Conservation (phyloP, 768 basidiomycete species). For the Auriscalpium microsporum region DNA sequence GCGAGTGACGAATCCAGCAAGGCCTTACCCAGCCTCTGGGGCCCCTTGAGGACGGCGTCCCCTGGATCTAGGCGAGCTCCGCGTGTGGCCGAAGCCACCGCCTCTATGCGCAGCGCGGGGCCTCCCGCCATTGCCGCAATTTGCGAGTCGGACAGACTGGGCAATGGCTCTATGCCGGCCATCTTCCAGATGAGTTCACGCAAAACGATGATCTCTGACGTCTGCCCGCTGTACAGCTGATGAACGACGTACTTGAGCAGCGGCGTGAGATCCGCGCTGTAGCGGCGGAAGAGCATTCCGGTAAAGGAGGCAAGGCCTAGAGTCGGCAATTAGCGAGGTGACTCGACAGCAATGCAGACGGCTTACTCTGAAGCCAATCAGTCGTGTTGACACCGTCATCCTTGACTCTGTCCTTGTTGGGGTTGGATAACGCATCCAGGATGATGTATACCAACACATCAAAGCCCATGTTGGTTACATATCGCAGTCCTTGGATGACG, state of each 20-base stretch:
- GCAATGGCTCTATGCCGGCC: conserved; percentile 88
- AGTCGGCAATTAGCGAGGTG: conserved; percentile 13
- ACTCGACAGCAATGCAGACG: not conserved
- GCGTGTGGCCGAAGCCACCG: conserved; percentile 69
- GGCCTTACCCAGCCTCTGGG: conserved; percentile 55
- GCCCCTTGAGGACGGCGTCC: conserved; percentile 57
- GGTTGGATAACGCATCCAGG: conserved; percentile 80
- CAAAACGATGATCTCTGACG: conserved; percentile 86
- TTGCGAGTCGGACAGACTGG: conserved; percentile 82
- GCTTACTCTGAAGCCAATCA: conserved; percentile 88
- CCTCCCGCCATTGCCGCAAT: conserved; percentile 90
- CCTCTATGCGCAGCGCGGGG: conserved; percentile 77
- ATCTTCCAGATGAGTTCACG: conserved; percentile 91
- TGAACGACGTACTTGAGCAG: conserved; percentile 88
- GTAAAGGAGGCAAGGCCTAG: conserved; percentile 88
- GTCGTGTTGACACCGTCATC: conserved; percentile 86
- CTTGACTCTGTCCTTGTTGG: conserved; percentile 74
- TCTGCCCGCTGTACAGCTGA: conserved; percentile 74
- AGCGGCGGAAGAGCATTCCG: conserved; percentile 84
- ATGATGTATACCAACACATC: conserved; percentile 87
- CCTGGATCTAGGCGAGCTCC: conserved; percentile 64
- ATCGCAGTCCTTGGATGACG: conserved; percentile 82
- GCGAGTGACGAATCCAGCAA: conserved; percentile 66
- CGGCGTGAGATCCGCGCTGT: conserved; percentile 74
- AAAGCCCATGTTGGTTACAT: conserved; percentile 88